Conservation (phyloP, 306 rosid genomes). For the Aeschynomene evenia region DNA sequence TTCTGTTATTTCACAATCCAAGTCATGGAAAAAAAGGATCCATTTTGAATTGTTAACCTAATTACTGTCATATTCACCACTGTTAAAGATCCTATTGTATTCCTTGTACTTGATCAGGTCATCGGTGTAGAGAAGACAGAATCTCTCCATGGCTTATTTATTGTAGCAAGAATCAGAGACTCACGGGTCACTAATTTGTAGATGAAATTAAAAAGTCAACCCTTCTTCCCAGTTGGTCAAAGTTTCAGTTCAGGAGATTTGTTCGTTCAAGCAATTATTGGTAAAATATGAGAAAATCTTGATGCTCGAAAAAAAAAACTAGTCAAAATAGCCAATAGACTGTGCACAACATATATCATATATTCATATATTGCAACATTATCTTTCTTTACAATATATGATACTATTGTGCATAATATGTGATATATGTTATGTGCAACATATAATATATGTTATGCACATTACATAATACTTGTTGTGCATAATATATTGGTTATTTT, state of each 20-base stretch:
- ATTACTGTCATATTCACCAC: not conserved
- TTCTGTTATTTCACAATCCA: not conserved
- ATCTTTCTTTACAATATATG: too few species aligned
- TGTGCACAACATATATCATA: too few species aligned
- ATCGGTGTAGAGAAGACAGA: slow-evolving; percentile 36
- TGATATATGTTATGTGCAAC: too few species aligned
- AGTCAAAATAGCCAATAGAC: too few species aligned
- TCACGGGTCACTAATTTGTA: slow-evolving; percentile 18
- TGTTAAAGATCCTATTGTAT: slow-evolving; percentile 12
- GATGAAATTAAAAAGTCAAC: slow-evolving; percentile 23
- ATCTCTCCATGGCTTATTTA: slow-evolving; percentile 12
- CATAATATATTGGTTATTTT: too few species aligned
- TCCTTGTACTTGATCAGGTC: slow-evolving; percentile 33
- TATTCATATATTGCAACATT: too few species aligned
- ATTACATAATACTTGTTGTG: too few species aligned
- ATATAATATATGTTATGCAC: too few species aligned
- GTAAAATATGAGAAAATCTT: too few species aligned
- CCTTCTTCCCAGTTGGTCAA: slow-evolving; percentile 24
- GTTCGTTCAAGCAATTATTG: not conserved
- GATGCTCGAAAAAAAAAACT: too few species aligned
- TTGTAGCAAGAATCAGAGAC: slow-evolving; percentile 18
- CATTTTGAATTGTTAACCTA: not conserved
- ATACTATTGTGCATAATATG: too few species aligned
- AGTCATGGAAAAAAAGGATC: slow-evolving; percentile 3
- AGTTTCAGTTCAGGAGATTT: slow-evolving; percentile 18